Percentiles rank a stretch among this genome's conserved stretches.
These are phyloP conservation scores for Orbilia quercus DNA, from an alignment of 2,329 filamentous ascomycete species.

Conservation along the genomic window DNA sequence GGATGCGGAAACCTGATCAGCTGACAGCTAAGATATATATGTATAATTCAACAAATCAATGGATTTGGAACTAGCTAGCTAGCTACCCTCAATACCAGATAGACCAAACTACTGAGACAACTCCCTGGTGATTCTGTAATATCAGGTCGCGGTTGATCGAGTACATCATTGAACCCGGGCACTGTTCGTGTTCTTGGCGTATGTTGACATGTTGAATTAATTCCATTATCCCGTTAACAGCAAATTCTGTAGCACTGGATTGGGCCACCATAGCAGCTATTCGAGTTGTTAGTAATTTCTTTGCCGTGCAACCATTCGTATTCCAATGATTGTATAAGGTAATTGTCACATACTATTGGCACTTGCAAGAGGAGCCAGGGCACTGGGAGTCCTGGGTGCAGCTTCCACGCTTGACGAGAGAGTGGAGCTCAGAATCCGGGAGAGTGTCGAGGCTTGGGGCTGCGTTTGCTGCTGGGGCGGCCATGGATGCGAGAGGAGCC, in stretches of 20 bases:
- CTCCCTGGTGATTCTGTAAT: no score
- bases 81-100: no score
- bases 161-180: no score
- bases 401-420: conserved; percentile 31
- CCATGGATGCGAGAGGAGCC: conserved; percentile 44
- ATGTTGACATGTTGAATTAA: neutral
- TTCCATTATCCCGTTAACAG: conserved; percentile 17
- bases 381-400: conserved; percentile 30
- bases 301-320: neutral
- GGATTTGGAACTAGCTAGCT: no score
- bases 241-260: conserved; percentile 41
- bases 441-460: conserved; percentile 14
- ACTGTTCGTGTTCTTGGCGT: neutral
- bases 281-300: neutral
- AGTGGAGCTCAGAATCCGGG: conserved; percentile 36
- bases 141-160: no score
- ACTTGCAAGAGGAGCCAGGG: conserved; percentile 20
- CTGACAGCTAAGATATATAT: no score
- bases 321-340: neutral
- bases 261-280: conserved; percentile 38
- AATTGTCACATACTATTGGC: conserved; percentile 31
- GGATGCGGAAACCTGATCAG: no score
- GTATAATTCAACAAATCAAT: no score
- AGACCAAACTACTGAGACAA: no score
- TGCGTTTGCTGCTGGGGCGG: conserved; percentile 32